These are phyloP conservation scores for Pseudotsuga menziesii DNA, from an alignment of 75 land plant species.

Conservation along the genomic window DNA sequence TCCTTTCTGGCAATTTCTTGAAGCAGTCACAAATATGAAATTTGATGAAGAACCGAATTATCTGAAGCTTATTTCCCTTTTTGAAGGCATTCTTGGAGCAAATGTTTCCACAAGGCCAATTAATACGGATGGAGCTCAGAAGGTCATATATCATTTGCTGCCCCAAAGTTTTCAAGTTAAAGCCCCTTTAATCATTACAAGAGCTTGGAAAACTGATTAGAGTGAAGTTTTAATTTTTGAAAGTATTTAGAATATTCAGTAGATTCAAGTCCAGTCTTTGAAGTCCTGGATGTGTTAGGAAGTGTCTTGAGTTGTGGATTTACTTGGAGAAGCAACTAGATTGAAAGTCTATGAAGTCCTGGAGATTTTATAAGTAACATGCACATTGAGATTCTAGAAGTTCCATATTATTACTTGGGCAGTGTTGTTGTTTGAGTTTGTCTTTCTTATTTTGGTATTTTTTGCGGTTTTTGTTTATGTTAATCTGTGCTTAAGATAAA, in stretches of 20 bases:
- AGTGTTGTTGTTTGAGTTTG: not conserved
- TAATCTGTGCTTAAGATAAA: not conserved
- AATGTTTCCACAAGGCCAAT: too few species aligned
- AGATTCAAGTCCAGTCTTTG: not conserved
- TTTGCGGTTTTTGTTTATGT: not conserved
- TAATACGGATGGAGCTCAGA: too few species aligned
- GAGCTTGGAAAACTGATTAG: not conserved
- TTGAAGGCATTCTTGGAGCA: too few species aligned
- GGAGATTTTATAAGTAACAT: not conserved
- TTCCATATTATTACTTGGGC: not conserved
- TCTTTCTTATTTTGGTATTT: not conserved
- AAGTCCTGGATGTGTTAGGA: not conserved
- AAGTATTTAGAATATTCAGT: not conserved
- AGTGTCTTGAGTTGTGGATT: not conserved
- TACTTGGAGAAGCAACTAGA: not conserved
- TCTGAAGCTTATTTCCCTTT: too few species aligned
- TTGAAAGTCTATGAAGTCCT: not conserved
- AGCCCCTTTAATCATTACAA: not conserved
- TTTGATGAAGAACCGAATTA: too few species aligned
- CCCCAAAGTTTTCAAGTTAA: not conserved
- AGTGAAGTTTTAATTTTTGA: not conserved
- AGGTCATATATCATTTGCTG: slow-evolving; percentile 2
- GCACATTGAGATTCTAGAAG: too few species aligned
- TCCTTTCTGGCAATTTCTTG: too few species aligned
- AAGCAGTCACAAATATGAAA: too few species aligned